Base-by-base conservation (phyloP, 1,284 basidiomycete species). In the Bondarzewia mesenterica region DNA sequence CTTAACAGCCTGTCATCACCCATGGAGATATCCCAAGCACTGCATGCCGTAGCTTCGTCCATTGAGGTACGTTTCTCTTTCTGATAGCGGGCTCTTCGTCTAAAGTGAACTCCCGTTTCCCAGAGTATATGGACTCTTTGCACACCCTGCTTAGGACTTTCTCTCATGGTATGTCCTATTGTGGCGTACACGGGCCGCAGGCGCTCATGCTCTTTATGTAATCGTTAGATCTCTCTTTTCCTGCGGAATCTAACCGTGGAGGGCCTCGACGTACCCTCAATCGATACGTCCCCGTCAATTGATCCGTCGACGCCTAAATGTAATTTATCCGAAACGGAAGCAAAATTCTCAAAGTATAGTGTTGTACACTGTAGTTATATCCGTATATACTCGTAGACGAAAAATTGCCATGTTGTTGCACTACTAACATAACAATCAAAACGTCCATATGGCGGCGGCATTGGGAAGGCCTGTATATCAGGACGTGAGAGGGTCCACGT, bases 1-100 rank as follows among this genome's bases (percentile, higher is more conserved):
- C 65, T 88, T 39, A 63, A 66, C 50, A 60, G 60, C 20, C 68
- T 82, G 41, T 59, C 72, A 50, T 70, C 78, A 36, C 54, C 63
- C 43, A 62, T 60, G 36, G 57, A 75, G 43, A 59, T 56, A 51
- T 42, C 45, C 7, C 54, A 58, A 37, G 54, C 60, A 40, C 37
- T 63, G 21, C 55, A 58, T 41, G 58, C 60, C 37, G 54, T 67
- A 36, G 49, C 62, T 22, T 42, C 52, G 42, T 65, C 66, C 29
- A 60, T 67, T 47, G 60, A 62, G 59, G 67, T 67, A 56, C 46
- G 62, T 54, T 36, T 22, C 39, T 16, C n/a, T n/a, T n/a, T 36
- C 36, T 47, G 42, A 47, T 26, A 36, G 39, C 35, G 49, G 44
- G 36, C 47, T 43, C 50, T 46, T 41, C 48, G 50, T 43, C 48